Conservation (phyloP, 177 flowering plant genomes). For the Vitis hybrid region DNA sequence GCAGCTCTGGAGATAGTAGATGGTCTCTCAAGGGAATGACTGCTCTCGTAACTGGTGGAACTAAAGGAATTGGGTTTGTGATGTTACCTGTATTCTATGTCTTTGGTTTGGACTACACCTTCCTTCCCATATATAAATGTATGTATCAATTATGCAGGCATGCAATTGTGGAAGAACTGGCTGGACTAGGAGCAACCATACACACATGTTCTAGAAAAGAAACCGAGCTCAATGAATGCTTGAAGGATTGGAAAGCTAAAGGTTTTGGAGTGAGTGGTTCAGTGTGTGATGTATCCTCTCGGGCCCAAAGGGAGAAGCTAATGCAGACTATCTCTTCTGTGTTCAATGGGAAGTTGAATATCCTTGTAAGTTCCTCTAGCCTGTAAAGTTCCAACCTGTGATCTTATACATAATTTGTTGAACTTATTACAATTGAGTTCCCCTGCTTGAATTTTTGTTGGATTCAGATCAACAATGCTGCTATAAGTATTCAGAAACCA, state of each 20-base stretch:
- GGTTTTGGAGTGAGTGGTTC: constrained; percentile 49
- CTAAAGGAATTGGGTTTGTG: constrained; percentile 56
- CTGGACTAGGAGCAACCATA: constrained; percentile 41
- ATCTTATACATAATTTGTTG: no score
- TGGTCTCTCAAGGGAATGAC: constrained; percentile 65
- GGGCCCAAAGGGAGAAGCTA: constrained; percentile 33
- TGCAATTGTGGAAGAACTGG: constrained; percentile 53
- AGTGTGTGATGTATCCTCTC: constrained; percentile 42
- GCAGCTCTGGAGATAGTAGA: constrained; percentile 10
- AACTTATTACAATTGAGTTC: no score
- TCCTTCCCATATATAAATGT: not conserved
- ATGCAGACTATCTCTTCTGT: constrained; percentile 35
- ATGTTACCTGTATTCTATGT: not conserved
- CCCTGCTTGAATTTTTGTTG: not conserved
- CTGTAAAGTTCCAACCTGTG: not conserved
- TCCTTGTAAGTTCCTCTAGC: constrained; percentile 34
- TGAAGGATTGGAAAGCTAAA: constrained; percentile 34
- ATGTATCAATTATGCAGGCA: constrained; percentile 22
- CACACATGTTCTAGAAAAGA: constrained; percentile 41
- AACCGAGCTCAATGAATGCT: constrained; percentile 31
- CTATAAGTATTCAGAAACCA: constrained; percentile 44
- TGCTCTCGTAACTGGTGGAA: constrained; percentile 69
- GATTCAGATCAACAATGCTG: constrained; percentile 59
- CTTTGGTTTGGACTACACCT: not conserved
- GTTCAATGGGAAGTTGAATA: constrained; percentile 56